Evolutionary conservation across 495 filamentous ascomycete species (phyloP), one percentile per base, ranked within the genome.

Genomic region (Platismatia glauca): DNA sequence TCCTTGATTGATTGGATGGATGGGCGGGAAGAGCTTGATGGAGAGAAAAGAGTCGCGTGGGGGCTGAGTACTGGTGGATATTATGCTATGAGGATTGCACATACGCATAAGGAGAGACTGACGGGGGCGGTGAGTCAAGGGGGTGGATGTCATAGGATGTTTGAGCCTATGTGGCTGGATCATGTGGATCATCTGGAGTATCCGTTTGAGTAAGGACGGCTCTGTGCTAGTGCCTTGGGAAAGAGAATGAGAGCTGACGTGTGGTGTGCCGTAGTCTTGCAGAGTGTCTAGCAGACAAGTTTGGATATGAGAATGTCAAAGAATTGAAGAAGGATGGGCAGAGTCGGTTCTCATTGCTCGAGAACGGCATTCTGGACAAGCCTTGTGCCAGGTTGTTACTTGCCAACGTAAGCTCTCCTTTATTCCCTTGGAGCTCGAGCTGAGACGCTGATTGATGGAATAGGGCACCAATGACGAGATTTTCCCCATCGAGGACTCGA

Each of bases 401-500:
- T 50, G 75, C 91, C 58, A 91, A 91, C 70, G 84, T 86, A 71
- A 50, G 81, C 48, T 33, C 11, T 33, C 27, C 0, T 53, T 13
- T 5, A 3, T 29, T 53, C 29, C 12, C 29, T 18, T 0, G 18
- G 16, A 9, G 15, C 29, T 33, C 20, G 16, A 33, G 6, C 15
- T 16, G 3, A 7, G 16, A 33, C 2, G 27, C 50, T 33, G 11
- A 53, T 11, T 7, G 34, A 12, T 13, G 44, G 13, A 9, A 11
- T 33, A 53, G 50, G 87, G 88, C 16, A 82, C 81, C 12, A 76
- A 82, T 39, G 87, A 90, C 64, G 87, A 86, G 11, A 78, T 91
- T 55, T 88, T 89, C 73, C 89, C 89, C 0, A 87, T 91, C 61
- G 88, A 91, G 66, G 88, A 91, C 70, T 90, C 79, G 63, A 83